Evolutionary conservation across 2,329 filamentous ascomycete species (phyloP).

Genomic region (Xylaria sp.): DNA sequence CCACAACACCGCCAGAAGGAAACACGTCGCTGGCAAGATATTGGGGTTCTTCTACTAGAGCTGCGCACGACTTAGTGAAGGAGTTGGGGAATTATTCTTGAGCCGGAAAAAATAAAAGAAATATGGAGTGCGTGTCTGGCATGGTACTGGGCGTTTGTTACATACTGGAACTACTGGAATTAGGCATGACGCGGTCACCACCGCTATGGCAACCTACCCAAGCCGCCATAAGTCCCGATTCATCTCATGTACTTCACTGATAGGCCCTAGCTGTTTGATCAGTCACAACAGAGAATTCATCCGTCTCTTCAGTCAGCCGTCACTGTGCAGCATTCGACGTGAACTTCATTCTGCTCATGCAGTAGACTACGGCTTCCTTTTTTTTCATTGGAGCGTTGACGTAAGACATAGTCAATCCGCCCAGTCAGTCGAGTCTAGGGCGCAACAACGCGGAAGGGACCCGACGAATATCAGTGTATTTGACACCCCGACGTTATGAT

Average conservation of each 20-base stretch:
- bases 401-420: too few relatives aligned
- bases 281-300: constrained; percentile 18
- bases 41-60: constrained; percentile 24
- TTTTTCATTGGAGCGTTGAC: too few relatives aligned
- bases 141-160: constrained; percentile 14
- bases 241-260: constrained; percentile 18
- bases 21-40: constrained; percentile 26
- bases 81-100: constrained; percentile 23
- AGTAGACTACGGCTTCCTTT: too few relatives aligned
- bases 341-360: too few relatives aligned
- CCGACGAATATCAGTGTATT: too few relatives aligned
- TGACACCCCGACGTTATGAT: too few relatives aligned
- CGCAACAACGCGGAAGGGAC: too few relatives aligned
- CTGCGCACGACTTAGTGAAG: constrained; percentile 1
- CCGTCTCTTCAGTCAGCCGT: background rate
- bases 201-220: background rate
- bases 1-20: constrained; percentile 23
- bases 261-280: constrained; percentile 14
- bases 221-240: constrained; percentile 10
- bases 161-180: constrained; percentile 16
- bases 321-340: too few relatives aligned
- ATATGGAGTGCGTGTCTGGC: constrained; percentile 7
- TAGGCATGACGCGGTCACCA: constrained; percentile 10
- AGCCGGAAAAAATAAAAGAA: constrained; percentile 8
- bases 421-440: too few relatives aligned